Conservation (phyloP, 306 rosid genomes). For the Elaeagnus macrophylla region DNA sequence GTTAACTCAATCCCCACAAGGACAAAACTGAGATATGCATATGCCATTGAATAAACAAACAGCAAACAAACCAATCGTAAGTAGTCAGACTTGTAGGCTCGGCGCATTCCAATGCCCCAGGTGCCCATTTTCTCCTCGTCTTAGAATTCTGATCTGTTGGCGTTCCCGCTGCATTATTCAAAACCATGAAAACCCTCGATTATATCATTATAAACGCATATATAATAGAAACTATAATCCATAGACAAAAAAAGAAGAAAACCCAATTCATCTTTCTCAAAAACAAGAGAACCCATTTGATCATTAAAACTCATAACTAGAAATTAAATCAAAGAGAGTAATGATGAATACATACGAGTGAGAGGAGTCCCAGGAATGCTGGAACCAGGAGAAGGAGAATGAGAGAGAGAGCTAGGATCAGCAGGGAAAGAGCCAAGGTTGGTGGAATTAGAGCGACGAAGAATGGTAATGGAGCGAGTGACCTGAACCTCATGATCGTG, state of each 20-base stretch:
- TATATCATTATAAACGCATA: not conserved
- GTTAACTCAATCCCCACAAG: not conserved
- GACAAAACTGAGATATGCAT: no score
- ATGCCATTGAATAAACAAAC: not conserved
- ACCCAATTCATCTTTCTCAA: no score
- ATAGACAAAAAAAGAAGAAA: not conserved
- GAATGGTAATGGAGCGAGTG: conserved; percentile 63
- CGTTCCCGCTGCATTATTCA: conserved; percentile 41
- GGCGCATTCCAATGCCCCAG: conserved; percentile 19
- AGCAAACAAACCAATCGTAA: conserved; percentile 47
- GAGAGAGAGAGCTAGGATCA: conserved; percentile 17
- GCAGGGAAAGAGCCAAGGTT: conserved; percentile 11
- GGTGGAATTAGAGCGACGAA: conserved; percentile 27
- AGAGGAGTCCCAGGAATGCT: conserved; percentile 48
- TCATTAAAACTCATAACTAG: not conserved
- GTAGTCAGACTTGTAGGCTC: conserved; percentile 38
- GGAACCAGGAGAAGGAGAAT: conserved; percentile 25
- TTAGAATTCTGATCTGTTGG: conserved; percentile 37
- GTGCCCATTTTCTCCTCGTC: conserved; percentile 44
- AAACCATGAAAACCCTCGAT: not conserved
- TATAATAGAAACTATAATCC: not conserved
- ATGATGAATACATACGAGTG: conserved; percentile 33
- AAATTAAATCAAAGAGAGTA: not conserved
- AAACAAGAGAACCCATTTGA: no score
- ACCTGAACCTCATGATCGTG: conserved; percentile 29